Base-by-base conservation (phyloP, 1,139 yeast genomes). In the Pneumocystis jirovecii region DNA sequence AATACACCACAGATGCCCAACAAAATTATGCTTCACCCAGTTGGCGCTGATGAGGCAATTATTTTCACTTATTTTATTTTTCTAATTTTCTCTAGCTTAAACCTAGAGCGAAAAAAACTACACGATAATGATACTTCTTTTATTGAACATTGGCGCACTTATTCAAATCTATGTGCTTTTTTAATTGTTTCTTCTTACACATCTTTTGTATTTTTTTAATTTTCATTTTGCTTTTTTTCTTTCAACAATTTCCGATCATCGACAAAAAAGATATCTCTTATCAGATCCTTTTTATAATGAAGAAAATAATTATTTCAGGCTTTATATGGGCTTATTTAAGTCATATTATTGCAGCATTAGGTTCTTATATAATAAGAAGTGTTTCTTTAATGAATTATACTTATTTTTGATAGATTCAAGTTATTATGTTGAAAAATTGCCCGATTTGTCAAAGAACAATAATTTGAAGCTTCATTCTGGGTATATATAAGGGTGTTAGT, bases 1-100 rank as follows among this genome's bases (percentile, higher is more conserved):
- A 89, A 89, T 77, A 83, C 85, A 64, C 87, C 84, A 2, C 89
- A 85, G 69, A 84, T 84, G 72, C 91, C 95, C 19, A 87, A 82
- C 69, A 80, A 83, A 68, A 84, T 93, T 69, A 87, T 89, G 76
- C 79, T 93, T 66, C 98, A 93, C 76, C 85, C 93, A 7, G 84
- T 87, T 34, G 85, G 84, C 69, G 97, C 89, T 66, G 93, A 84
- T 64, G 98, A 93, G 75, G 87, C 87, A 64, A 87, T 73, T 86
- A 87, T 76, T 80, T 76, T 37, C 10, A 12, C 25, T 37, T 60
- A 40, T 40, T 25, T 37, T 21, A 45, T 21, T 21, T 45, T 21
- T 45, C 17, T 45, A 10, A 10, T 19, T 44, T 21, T 44, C n/a
- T 44, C 50, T 19, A 50, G 57, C 57, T 50, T 25, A 50, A 50